These are phyloP conservation scores for Cercospora sp. DNA, from an alignment of 2,329 filamentous ascomycete genomes.

Conservation along the genomic window DNA sequence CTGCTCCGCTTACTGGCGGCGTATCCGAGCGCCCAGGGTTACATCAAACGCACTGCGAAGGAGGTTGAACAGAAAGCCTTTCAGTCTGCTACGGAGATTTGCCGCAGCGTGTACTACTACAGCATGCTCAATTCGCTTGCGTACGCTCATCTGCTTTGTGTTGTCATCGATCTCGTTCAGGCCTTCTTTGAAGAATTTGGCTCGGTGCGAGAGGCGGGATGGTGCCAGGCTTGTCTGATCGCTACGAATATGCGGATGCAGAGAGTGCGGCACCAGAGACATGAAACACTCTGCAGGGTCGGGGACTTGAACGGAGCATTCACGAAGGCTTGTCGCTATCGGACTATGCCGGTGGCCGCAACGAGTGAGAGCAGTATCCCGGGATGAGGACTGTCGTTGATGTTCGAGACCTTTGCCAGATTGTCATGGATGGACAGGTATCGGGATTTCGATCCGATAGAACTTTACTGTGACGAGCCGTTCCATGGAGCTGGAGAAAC, in stretches of 20 bases:
- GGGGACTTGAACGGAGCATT: slow-evolving; percentile 14
- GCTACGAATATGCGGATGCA: slow-evolving; percentile 16
- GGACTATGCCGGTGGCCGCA: slow-evolving; percentile 11
- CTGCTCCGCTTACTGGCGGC: slow-evolving; percentile 17
- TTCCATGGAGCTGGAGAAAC: background rate
- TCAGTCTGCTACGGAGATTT: slow-evolving; percentile 14
- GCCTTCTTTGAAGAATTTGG: slow-evolving; percentile 18
- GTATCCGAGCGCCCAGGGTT: background rate
- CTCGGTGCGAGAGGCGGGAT: slow-evolving; percentile 13
- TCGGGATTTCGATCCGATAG: background rate
- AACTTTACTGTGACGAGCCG: background rate
- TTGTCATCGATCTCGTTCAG: slow-evolving; percentile 19
- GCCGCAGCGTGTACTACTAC: slow-evolving; percentile 20
- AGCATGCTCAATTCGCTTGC: slow-evolving; percentile 19
- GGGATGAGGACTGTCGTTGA: background rate
- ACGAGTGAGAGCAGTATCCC: background rate
- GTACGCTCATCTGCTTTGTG: slow-evolving; percentile 15
- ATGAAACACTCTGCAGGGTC: slow-evolving; percentile 18
- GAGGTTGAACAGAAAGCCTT: slow-evolving; percentile 39
- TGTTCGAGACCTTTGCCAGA: background rate
- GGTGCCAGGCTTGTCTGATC: slow-evolving; percentile 22
- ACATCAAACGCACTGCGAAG: background rate
- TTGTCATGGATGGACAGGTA: background rate
- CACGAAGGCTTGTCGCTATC: slow-evolving; percentile 18
- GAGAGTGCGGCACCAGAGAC: background rate